Conservation (phyloP, 2,329 filamentous ascomycete species). For the Cadophora gregata region DNA sequence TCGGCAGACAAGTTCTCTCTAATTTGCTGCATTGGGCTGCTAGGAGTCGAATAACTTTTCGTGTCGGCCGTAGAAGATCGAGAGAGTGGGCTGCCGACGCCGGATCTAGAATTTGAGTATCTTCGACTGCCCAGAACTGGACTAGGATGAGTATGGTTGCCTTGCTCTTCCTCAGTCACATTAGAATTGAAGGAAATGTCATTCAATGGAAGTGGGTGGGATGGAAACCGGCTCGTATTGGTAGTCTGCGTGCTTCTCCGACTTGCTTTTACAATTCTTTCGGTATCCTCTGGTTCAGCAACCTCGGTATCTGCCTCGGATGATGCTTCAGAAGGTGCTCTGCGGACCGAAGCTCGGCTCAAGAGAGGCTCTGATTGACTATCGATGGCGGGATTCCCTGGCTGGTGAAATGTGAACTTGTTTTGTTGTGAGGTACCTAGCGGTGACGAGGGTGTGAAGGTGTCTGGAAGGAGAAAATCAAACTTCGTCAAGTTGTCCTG, state of each 20-base stretch:
- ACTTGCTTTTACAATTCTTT: background rate
- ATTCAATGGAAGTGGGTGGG: too few relatives aligned
- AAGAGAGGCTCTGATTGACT: background rate
- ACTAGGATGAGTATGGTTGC: slow-evolving; percentile 15
- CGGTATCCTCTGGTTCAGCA: slow-evolving; percentile 5
- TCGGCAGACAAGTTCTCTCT: background rate
- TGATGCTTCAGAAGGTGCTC: background rate
- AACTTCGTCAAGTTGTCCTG: background rate
- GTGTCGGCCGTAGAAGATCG: background rate
- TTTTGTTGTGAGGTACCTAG: background rate
- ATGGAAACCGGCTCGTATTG: background rate
- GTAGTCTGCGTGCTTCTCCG: slow-evolving; percentile 6
- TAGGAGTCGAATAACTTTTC: background rate
- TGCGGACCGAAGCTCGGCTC: background rate
- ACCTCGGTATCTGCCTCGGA: slow-evolving; percentile 7
- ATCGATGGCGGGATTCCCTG: background rate
- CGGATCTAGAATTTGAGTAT: background rate
- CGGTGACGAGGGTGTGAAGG: background rate
- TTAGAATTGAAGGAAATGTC: background rate
- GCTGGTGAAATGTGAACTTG: background rate
- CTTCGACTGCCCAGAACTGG: slow-evolving; percentile 14
- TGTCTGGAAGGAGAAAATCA: too few relatives aligned
- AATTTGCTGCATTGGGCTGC: background rate
- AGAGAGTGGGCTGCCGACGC: background rate
- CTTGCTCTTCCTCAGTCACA: background rate